Percentiles rank a stretch among this genome's conserved stretches.
phyloP scores from a whole-genome alignment of 1,284 basidiomycete genomes.

The Fistulinella cinereoalba region DNA sequence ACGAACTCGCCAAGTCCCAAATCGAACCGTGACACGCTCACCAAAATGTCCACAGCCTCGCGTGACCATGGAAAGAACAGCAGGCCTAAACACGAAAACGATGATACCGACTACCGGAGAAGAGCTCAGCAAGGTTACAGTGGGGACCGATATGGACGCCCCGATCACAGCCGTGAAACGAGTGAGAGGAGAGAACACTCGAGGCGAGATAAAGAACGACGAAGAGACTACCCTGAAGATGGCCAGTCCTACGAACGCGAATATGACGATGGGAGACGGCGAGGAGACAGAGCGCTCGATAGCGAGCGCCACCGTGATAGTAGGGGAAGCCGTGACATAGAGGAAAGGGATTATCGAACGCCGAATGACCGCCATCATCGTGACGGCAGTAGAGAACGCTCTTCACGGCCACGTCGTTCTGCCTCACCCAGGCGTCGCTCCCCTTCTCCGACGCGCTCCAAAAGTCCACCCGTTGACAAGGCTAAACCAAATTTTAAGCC shows the following conservation, averaged over 20 bases:
- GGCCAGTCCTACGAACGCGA: slow-evolving; percentile 18
- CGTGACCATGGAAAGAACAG: slow-evolving; percentile 16
- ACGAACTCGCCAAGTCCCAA: too few relatives aligned
- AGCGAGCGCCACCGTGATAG: slow-evolving; percentile 16
- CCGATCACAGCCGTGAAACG: slow-evolving; percentile 9
- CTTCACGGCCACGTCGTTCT: slow-evolving; percentile 50
- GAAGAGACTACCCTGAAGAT: slow-evolving; percentile 28
- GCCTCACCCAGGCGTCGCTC: slow-evolving; percentile 48
- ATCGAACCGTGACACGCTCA: not conserved
- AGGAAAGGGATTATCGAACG: slow-evolving; percentile 41
- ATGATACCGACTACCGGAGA: slow-evolving; percentile 6
- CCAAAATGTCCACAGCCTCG: slow-evolving; percentile 16
- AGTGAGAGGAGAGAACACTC: slow-evolving; percentile 9
- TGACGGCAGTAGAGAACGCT: slow-evolving; percentile 28
- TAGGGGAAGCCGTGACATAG: slow-evolving; percentile 31
- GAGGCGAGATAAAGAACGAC: slow-evolving; percentile 41
- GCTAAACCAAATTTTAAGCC: slow-evolving; percentile 84
- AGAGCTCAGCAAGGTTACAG: slow-evolving; percentile 7
- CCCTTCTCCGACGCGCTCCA: slow-evolving; percentile 35
- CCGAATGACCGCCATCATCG: slow-evolving; percentile 30
- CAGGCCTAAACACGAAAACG: slow-evolving; percentile 12
- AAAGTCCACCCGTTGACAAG: slow-evolving; percentile 49
- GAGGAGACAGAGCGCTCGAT: slow-evolving; percentile 32
- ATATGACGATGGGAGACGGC: slow-evolving; percentile 31
- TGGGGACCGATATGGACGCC: slow-evolving; percentile 4